Evolutionary conservation across 306 rosid species (phyloP).

Genomic region (Boehmeria nivea): DNA sequence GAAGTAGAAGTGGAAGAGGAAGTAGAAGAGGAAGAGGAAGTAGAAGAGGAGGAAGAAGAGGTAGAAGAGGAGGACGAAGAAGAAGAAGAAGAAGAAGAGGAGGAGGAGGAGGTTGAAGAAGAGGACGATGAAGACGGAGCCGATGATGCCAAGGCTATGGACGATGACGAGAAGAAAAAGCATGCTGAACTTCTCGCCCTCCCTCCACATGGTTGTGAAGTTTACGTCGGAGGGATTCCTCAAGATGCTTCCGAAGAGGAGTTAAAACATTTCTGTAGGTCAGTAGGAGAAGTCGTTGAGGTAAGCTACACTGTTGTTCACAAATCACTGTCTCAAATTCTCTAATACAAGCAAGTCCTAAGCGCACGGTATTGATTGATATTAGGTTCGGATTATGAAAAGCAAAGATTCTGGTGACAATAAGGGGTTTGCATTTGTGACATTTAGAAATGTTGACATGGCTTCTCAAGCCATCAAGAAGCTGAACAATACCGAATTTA

Average conservation of each 20-base stretch:
- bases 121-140: constrained; percentile 45
- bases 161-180: constrained; percentile 60
- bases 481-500: constrained; percentile 64
- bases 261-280: constrained; percentile 62
- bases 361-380: constrained; percentile 18
- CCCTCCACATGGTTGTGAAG: constrained; percentile 99
- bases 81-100: constrained; percentile 48
- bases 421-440: constrained; percentile 87
- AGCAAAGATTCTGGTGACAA: constrained; percentile 69
- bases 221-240: constrained; percentile 88
- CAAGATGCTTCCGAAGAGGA: constrained; percentile 59
- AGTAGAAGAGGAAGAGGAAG: constrained; percentile 46
- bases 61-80: constrained; percentile 43
- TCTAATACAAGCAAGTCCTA: background rate
- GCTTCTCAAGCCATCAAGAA: constrained; percentile 87
- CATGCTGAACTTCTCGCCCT: constrained; percentile 85
- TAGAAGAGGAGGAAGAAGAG: constrained; percentile 46
- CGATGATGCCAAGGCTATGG: constrained; percentile 32
- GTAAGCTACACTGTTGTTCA: constrained; percentile 36
- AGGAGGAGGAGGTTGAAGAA: constrained; percentile 46
- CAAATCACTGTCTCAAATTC: constrained; percentile 5
- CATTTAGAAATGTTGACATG: constrained; percentile 66
- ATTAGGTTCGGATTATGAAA: constrained; percentile 90
- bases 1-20: constrained; percentile 61
- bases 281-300: constrained; percentile 78